These are phyloP conservation scores for Scedosporium apiospermum DNA, from an alignment of 2,329 filamentous ascomycete species.

Conservation along the genomic window DNA sequence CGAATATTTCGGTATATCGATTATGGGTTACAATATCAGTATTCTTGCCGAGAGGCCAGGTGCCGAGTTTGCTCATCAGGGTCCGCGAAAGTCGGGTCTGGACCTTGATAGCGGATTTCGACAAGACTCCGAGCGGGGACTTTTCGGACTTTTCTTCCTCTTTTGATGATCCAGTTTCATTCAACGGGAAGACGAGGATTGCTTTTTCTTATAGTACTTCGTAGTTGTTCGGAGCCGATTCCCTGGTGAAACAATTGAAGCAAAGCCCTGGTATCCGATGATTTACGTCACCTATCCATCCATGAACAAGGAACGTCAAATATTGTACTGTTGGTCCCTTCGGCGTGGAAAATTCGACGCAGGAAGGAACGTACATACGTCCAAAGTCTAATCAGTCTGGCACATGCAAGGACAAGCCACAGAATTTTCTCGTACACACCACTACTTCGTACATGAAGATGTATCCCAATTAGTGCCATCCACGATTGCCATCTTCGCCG, in stretches of 20 bases:
- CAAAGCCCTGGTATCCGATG: not conserved
- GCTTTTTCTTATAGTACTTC: not conserved
- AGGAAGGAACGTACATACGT: not conserved
- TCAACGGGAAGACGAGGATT: not conserved
- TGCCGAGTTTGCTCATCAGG: not conserved
- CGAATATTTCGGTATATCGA: too few relatives aligned
- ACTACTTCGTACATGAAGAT: too few relatives aligned
- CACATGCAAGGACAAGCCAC: not conserved
- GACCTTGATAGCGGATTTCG: not conserved
- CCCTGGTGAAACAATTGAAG: not conserved
- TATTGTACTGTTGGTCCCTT: not conserved
- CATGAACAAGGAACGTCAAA: not conserved
- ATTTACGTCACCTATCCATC: not conserved
- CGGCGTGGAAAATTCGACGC: not conserved
- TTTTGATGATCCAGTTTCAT: not conserved
- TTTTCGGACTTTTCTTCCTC: not conserved
- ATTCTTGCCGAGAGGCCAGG: too few relatives aligned
- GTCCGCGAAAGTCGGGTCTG: not conserved
- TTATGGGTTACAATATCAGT: too few relatives aligned
- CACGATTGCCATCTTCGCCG: not conserved
- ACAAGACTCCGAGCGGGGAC: not conserved
- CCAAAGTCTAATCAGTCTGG: not conserved
- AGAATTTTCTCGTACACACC: not conserved
- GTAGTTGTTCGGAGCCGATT: not conserved
- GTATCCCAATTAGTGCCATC: not conserved